Evolutionary conservation across 1,284 basidiomycete genomes (phyloP), one percentile per base, ranked within the genome.

Genomic region (Trametes polyzona): DNA sequence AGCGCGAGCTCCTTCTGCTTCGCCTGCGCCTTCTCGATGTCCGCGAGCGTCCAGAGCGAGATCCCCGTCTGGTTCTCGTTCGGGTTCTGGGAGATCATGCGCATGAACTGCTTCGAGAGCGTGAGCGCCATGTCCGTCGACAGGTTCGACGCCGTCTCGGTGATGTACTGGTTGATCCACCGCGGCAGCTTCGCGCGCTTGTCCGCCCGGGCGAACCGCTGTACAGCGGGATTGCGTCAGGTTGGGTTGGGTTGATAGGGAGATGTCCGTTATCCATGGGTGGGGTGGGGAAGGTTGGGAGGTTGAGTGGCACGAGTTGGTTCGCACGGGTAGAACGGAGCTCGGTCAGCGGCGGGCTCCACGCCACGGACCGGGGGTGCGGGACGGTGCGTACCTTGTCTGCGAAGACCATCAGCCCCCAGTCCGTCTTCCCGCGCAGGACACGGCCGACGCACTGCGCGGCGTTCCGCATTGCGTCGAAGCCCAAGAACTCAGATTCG

Each of bases 131-230:
- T 98, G 73, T 99, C 97, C 8, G 96, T 99, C 8, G 97, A 99
- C 52, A 99, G 80, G 74, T 99, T 99, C 10, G 95, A 92, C 35
- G 95, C 94, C 0, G 95, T 93, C 70, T 99, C 97, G 14, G 94
- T 96, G 70, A 99, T 99, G 71, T 98, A 98, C 72, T 97, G 95
- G 72, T 98, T 98, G 68, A 99, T 99, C 97, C 97, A 99, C 51
- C 93, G 90, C 1, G 97, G 97, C 64, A 99, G 79, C 82, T 98
- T 99, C 44, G 93, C 89, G 23, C 97, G 86, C 77, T 99, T 99
- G 73, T 99, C 97, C 24, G 93, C 90, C 53, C 96, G 85, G 10
- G 96, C 96, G 71, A 98, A 99, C 10, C 97, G 91, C 95, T 98
- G 69, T 8, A 27, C 43, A n/a, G n/a, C n/a, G n/a, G n/a, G n/a